Evolutionary conservation across 768 basidiomycete species (phyloP), one percentile per base, ranked within the genome.

Genomic region (Multifurca ochricompacta): DNA sequence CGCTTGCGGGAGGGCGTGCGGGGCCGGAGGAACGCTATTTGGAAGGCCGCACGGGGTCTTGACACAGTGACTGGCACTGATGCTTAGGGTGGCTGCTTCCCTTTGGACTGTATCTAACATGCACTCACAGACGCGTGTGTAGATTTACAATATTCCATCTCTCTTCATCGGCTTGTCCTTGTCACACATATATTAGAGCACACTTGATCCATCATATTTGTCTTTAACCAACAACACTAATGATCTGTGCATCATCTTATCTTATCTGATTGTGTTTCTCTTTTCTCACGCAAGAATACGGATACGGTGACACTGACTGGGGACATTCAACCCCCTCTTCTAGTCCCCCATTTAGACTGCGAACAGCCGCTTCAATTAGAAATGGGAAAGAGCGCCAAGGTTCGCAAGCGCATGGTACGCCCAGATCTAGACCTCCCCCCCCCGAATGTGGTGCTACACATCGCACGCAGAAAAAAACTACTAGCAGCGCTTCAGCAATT

Each of bases 1-100:
- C 80, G 85, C 45, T 77, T 99, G 18, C 80, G 95, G n/a, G 79
- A 83, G 63, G 96, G 87, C 49, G 92, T 98, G 4, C 82, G 78
- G 48, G 87, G 83, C 31, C 82, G 95, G 52, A 73, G 87, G 62
- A 73, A 73, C 43, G 68, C 74, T 31, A 67, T 81, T 19, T 71
- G 71, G 49, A 66, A 57, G 48, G 62, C 58, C 19, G 66, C 70
- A 36, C 59, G 63, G 25, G 65, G 69, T 18, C 27, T 60, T 31
- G 53, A 62, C 30, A 36, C 43, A 3, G 27, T n/a, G 11, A 49
- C 31, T 25, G 53, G 14, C 19, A 14, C 10, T 45, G 43, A 53
- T 45, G 45, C 35, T 18, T 58, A 57, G 27, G 52, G 14, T 35
- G 8, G 18, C 30, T 41, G 36, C 28, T 6, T 35, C 35, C 16